Evolutionary conservation across 1,139 yeast species (phyloP), one percentile per base, ranked within the genome.

Genomic region (Arxiozyma telluris): DNA sequence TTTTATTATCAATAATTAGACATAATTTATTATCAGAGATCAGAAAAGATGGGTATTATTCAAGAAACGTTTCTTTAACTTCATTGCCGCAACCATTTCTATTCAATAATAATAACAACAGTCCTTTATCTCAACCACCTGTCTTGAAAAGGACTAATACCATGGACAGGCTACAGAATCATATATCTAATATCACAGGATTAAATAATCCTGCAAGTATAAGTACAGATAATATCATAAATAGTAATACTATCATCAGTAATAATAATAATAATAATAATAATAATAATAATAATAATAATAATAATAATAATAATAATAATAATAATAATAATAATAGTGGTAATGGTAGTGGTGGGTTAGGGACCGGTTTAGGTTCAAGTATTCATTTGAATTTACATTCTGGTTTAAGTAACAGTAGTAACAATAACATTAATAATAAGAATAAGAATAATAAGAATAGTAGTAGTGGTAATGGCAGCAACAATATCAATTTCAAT

Each of bases 1-100:
- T 34, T 34, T 34, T 46, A 12, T 18, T 46, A 6, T n/a, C 49
- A 3, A 15, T 46, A 7, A 62, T 66, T n/a, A 62, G 70, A 50
- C 64, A 62, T 49, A 58, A 61, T 20, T 53, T 69, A 18, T 52
- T 61, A 27, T 61, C 57, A 34, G 71, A 69, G 54, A 61, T 66
- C 11, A 61, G 60, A 52, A 64, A 60, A 47, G 71, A 67, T 20
- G 61, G 60, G 22, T 61, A 55, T 47, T 44, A 56, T 15, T 61
- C 68, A 18, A 59, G 68, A 48, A 61, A 62, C 47, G 58, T 56
- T 25, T 64, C 69, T 7, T 51, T 59, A 11, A 47, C 57, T 11
- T 62, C 65, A 18, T 42, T 51, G 15, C 47, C 44, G 12, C 46
- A 42, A 43, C 44, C 42, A 6, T 46, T 30, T 17, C 22, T 46